Base-by-base conservation (phyloP, 2,329 filamentous ascomycete species). In the Alternaria ethzedia region DNA sequence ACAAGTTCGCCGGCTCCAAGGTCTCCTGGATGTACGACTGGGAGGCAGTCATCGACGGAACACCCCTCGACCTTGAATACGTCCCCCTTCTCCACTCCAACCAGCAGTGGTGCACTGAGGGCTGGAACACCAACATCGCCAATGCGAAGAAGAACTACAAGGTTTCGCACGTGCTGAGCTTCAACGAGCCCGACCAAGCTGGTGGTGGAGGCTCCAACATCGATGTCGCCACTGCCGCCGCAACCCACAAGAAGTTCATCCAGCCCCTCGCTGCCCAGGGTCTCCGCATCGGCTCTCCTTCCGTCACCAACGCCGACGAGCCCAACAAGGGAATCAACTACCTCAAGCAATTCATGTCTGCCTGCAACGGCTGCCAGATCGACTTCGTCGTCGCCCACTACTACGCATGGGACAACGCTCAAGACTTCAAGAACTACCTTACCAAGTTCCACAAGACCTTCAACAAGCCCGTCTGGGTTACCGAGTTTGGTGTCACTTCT, bases 11-110 rank as follows among this genome's bases (percentile, higher is more conserved):
- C 15, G 59, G 54, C 56, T 54, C 66, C 25, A 66, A 85, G 63
- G 82, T 87, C 72, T 78, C 79, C 23, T 92, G 90, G 90, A 85
- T 82, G 55, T 91, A 91, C 83, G 90, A 91, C 84, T 93, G 90
- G 90, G 88, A 82, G 58, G 74, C 71, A 10, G 68, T 71, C 57
- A 84, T 85, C 50, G 72, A 71, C 17, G 76, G 83, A 46, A 75
- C 80, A 51, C 80, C 81, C 30, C 78, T 82, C 57, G 63, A 76
- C 25, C 73, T 89, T 68, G 84, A 86, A 78, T 94, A 84, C 79
- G 85, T 91, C 43, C 91, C 91, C 63, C 90, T 78, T 45, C 71
- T 79, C 9, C 78, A 79, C 72, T 70, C 68, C 52, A 71, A 73
- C 63, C 59, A 70, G 25, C 63, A 68, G n/a, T 73, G 71, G 64